Evolutionary conservation across 148 eudicot species (phyloP).

Genomic region (Fagopyrum homotropicum): DNA sequence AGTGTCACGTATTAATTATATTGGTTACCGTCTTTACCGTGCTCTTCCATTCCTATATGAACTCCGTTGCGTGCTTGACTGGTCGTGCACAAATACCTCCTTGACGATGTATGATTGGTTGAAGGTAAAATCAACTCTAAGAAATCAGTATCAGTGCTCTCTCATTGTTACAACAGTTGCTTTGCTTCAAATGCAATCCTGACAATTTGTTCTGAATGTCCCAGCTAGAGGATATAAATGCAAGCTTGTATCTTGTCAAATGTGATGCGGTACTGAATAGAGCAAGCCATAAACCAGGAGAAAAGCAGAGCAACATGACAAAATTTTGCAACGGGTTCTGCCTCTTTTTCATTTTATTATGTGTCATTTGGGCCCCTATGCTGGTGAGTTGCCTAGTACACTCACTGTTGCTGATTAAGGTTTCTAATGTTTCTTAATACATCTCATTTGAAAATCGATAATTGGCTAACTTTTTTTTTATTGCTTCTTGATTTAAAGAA

Average conservation of each 20-base stretch:
- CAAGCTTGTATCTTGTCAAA: conserved; percentile 98
- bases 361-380: conserved; percentile 99
- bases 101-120: conserved; percentile 99
- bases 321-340: conserved; percentile 96
- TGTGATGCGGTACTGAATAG: conserved; percentile 81
- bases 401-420: neutral
- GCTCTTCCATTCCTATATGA: conserved; percentile 97
- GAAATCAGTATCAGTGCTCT: neutral
- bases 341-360: conserved; percentile 80
- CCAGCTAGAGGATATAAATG: conserved; percentile 98
- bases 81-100: conserved; percentile 98
- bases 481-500: neutral
- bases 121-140: conserved; percentile 52
- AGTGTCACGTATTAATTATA: conserved; percentile 69
- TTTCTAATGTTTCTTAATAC: neutral
- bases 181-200: neutral
- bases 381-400: conserved; percentile 52
- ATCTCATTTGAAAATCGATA: conserved; percentile 1
- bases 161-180: neutral
- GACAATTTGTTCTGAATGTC: neutral
- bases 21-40: conserved; percentile 88
- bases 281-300: conserved; percentile 78
- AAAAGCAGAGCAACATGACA: conserved; percentile 77
- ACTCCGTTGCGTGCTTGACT: conserved; percentile 95
- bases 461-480: neutral